phyloP scores from a whole-genome alignment of 805 yeast species.

The Saccharomycopsis sp. region DNA sequence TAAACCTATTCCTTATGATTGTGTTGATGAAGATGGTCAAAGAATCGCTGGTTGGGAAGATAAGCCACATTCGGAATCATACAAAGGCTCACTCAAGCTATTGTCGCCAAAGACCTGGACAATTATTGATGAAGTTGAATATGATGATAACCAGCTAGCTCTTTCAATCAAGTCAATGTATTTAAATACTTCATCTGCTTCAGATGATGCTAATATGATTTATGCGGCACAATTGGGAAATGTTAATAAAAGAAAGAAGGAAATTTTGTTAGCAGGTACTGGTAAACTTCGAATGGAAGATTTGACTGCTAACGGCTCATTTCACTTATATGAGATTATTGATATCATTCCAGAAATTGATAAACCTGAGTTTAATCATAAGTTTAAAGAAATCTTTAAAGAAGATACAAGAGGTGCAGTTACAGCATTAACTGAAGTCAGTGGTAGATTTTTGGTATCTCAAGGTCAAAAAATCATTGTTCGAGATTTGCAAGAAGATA shows the following conservation, averaged over 20 bases:
- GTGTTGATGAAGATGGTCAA: conserved; percentile 69
- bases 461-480: conserved; percentile 81
- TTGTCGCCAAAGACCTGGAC: conserved; percentile 68
- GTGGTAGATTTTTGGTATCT: conserved; percentile 75
- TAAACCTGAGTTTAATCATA: conserved; percentile 74
- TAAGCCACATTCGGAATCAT: conserved; percentile 49
- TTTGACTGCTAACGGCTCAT: conserved; percentile 68
- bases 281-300: conserved; percentile 75
- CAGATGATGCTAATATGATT: conserved; percentile 2
- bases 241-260: conserved; percentile 38
- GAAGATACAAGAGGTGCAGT: conserved; percentile 84
- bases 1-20: conserved; percentile 50
- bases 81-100: conserved; percentile 54
- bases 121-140: conserved; percentile 59
- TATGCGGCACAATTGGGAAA: conserved; percentile 28
- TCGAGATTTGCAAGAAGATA: conserved; percentile 79
- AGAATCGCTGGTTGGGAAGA: conserved; percentile 51
- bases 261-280: conserved; percentile 72
- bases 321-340: conserved; percentile 65
- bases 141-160: conserved; percentile 63
- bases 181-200: conserved; percentile 37
- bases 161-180: conserved; percentile 48
- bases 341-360: conserved; percentile 88
- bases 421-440: conserved; percentile 64
- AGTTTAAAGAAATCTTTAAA: conserved; percentile 61